These are phyloP conservation scores for Rosa lucieae DNA, from an alignment of 306 rosid genomes.

Conservation along the genomic window DNA sequence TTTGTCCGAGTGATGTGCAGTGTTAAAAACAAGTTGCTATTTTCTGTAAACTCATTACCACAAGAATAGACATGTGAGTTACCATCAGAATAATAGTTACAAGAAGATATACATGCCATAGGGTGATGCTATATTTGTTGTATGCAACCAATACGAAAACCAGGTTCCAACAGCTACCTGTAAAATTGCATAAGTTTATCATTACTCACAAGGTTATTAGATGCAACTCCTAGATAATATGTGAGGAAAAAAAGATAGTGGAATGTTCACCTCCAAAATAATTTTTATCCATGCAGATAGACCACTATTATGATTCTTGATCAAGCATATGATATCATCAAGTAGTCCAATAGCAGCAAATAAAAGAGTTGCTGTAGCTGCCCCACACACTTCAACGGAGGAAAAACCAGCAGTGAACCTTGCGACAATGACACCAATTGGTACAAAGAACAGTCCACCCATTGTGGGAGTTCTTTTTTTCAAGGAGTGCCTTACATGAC, in stretches of 20 bases:
- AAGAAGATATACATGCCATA: slow-evolving; percentile 99
- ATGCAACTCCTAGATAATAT: slow-evolving; percentile 3
- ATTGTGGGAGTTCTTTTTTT: slow-evolving; percentile 70
- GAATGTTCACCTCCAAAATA: slow-evolving; percentile 61
- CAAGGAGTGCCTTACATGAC: slow-evolving; percentile 46
- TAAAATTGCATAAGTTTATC: slow-evolving; percentile 24
- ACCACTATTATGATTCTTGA: slow-evolving; percentile 57
- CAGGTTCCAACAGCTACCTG: slow-evolving; percentile 86
- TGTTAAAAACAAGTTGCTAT: slow-evolving; percentile 12
- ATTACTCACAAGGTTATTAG: slow-evolving; percentile 14
- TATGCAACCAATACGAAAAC: slow-evolving; percentile 86
- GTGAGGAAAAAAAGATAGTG: slow-evolving; percentile 12
- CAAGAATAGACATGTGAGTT: slow-evolving; percentile 79
- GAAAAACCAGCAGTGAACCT: slow-evolving; percentile 54
- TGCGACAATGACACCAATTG: slow-evolving; percentile 74
- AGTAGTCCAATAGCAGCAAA: slow-evolving; percentile 85
- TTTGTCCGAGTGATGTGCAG: background rate
- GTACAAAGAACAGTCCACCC: slow-evolving; percentile 92
- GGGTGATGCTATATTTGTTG: slow-evolving; percentile 74
- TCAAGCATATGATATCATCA: slow-evolving; percentile 60
- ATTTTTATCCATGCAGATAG: slow-evolving; percentile 55
- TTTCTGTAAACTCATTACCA: slow-evolving; percentile 30
- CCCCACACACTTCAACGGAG: slow-evolving; percentile 72
- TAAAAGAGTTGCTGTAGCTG: slow-evolving; percentile 66
- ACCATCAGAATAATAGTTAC: slow-evolving; percentile 83